Base-by-base conservation (phyloP, 495 filamentous ascomycete genomes). In the Parathielavia appendiculata region DNA sequence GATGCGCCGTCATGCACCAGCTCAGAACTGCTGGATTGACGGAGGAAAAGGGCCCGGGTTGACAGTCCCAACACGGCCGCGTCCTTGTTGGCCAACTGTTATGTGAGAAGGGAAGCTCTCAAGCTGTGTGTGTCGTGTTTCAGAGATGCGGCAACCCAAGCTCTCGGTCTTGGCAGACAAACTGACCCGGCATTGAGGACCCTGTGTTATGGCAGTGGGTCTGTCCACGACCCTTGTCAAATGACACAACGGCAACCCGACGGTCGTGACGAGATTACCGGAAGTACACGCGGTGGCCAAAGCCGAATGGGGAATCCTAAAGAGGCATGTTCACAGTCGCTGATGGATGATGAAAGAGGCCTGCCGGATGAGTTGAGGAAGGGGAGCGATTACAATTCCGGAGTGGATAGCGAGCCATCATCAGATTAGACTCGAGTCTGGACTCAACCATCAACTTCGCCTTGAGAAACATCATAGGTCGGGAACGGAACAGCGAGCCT, bases 1-100 rank as follows among this genome's bases (percentile, higher is more conserved):
- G 56, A 49, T 23, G 59, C 26, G 36, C 47, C 35, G 46, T 43
- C 39, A 63, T 53, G 56, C 56, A 59, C 13, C 34, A 38, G 22
- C 44, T 32, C 36, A 12, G 19, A 17, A 23, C 20, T 13, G 12
- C 5, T 9, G 7, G 14, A 32, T 34, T 22, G 51, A 53, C 51
- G 38, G 51, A 53, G 16, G 6, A 14, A 43, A 34, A 53, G 17
- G 32, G 51, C 14, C 51, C 51, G 51, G 10, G 22, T 30, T 11
- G 20, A 14, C 3, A 19, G 9, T 20, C 12, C 36, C 16, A 12
- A 20, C 39, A n/a, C n/a, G 39, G 51, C 51, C 32, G 14, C 23
- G 41, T 11, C 41, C n/a, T 12, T 43, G 36, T 47, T 55, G 53
- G 23, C 53, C 53, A n/a, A 6, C 3, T 30, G 26, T 30, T 2